Percentiles rank a stretch among this genome's conserved stretches.
Conservation (phyloP, 495 filamentous ascomycete species). For the Trichoderma orchidacearum region DNA sequence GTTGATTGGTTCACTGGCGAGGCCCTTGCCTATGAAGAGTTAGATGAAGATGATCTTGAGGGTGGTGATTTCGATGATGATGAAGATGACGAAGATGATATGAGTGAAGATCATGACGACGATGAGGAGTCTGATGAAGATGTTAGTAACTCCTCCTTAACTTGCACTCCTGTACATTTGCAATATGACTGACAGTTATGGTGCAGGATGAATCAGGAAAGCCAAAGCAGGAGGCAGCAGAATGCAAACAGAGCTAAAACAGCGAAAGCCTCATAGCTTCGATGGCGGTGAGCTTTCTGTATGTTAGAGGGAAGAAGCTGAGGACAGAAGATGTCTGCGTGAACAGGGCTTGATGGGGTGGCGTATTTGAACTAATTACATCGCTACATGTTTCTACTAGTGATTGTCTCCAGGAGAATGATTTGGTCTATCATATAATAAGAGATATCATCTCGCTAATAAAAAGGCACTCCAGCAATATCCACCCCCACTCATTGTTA, state of each 20-base stretch:
- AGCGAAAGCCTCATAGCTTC: neutral
- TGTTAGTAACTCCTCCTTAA: constrained; percentile 42
- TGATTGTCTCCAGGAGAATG: neutral
- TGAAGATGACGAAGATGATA: constrained; percentile 73
- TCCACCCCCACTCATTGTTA: too few species aligned
- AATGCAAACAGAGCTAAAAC: constrained; percentile 98
- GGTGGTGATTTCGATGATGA: constrained; percentile 84
- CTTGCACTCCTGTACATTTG: constrained; percentile 1
- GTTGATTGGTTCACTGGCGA: constrained; percentile 99
- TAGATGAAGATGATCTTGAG: constrained; percentile 79
- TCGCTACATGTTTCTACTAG: neutral
- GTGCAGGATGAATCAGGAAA: constrained; percentile 81
- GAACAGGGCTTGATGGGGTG: neutral
- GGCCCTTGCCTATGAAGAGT: constrained; percentile 90
- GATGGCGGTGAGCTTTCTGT: neutral
- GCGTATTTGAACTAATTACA: neutral
- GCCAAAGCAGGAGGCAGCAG: constrained; percentile 96
- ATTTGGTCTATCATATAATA: neutral
- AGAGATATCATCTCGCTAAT: neutral
- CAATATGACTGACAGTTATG: constrained; percentile 2
- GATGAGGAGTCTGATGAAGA: constrained; percentile 89
- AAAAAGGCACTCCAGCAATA: neutral
- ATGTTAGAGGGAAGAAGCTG: neutral
- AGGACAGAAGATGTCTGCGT: neutral
- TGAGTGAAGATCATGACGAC: constrained; percentile 70